Percentiles rank a stretch among this genome's conserved stretches.
phyloP scores from a whole-genome alignment of 352 stramenopile genomes.

The Phytophthora brassicae region DNA sequence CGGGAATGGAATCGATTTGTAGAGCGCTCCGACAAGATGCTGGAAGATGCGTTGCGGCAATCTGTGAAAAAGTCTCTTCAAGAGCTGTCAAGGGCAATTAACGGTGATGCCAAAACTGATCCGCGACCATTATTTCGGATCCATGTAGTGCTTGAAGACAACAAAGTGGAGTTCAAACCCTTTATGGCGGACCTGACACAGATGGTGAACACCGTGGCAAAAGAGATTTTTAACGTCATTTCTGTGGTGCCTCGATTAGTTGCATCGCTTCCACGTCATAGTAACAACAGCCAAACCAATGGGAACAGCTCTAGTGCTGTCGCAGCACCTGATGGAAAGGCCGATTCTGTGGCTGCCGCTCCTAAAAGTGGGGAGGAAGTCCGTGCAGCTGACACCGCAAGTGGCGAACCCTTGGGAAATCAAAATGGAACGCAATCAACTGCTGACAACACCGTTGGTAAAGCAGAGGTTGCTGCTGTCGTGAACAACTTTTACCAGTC shows the following conservation, averaged over 20 bases:
- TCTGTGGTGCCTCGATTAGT: constrained; percentile 90
- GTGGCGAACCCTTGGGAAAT: constrained; percentile 16
- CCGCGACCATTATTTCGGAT: constrained; percentile 92
- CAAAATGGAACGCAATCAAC: constrained; percentile 21
- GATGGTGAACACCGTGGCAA: constrained; percentile 94
- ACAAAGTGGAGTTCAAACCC: constrained; percentile 92
- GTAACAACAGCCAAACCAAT: constrained; percentile 24
- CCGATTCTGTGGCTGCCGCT: not conserved
- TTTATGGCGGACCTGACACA: constrained; percentile 94
- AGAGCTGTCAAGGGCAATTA: constrained; percentile 93
- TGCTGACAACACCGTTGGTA: constrained; percentile 11
- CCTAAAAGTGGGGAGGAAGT: constrained; percentile 25
- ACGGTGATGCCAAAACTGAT: constrained; percentile 91
- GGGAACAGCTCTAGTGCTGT: constrained; percentile 12
- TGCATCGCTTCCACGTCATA: constrained; percentile 38
- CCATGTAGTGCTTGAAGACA: constrained; percentile 93
- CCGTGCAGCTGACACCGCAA: constrained; percentile 22
- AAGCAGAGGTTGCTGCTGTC: constrained; percentile 5
- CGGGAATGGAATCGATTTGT: constrained; percentile 93
- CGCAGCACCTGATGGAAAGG: constrained; percentile 17
- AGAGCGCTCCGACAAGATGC: constrained; percentile 87
- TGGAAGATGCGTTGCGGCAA: constrained; percentile 90
- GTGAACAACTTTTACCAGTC: constrained; percentile 90
- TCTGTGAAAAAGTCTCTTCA: constrained; percentile 95
- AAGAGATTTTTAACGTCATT: constrained; percentile 95